Percentiles rank a stretch among this genome's conserved stretches.
phyloP scores from a whole-genome alignment of 78 protist species.

The Dictyostelium intermedium region DNA sequence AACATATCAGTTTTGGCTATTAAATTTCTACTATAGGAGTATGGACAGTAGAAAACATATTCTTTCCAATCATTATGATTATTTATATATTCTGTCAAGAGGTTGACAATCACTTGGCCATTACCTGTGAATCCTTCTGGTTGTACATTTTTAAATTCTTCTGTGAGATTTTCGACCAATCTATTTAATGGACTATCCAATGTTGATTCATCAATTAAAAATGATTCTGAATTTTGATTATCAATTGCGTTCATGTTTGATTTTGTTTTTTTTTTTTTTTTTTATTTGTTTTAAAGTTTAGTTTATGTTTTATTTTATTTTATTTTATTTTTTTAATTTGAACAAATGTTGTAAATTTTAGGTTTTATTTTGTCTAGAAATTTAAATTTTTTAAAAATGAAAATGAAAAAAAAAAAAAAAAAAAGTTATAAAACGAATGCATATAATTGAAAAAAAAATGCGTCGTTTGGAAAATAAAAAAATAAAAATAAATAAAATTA shows the following conservation, averaged over 20 bases:
- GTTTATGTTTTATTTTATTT: background rate
- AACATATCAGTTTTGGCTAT: conserved; percentile 39
- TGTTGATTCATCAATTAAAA: background rate
- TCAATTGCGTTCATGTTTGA: background rate
- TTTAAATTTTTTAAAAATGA: background rate
- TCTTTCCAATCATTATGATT: conserved; percentile 74
- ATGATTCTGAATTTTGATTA: background rate
- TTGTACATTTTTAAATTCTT: conserved; percentile 36
- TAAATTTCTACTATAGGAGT: conserved; percentile 55
- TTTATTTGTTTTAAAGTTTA: too few relatives aligned
- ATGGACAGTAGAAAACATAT: conserved; percentile 66
- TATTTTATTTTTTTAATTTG: background rate
- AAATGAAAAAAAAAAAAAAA: background rate
- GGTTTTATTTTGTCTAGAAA: background rate
- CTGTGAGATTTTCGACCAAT: conserved; percentile 2
- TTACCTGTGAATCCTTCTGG: conserved; percentile 62
- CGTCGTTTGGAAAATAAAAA: background rate
- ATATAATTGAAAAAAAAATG: background rate
- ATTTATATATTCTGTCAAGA: conserved; percentile 23
- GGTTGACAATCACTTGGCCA: background rate
- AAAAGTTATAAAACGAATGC: background rate
- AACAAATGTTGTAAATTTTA: background rate
- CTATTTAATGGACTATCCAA: conserved; percentile 26
- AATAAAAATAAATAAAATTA: background rate
- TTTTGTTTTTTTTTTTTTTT: background rate